Evolutionary conservation across 352 stramenopile genomes (phyloP).

Genomic region (Phytophthora pseudosyringae): DNA sequence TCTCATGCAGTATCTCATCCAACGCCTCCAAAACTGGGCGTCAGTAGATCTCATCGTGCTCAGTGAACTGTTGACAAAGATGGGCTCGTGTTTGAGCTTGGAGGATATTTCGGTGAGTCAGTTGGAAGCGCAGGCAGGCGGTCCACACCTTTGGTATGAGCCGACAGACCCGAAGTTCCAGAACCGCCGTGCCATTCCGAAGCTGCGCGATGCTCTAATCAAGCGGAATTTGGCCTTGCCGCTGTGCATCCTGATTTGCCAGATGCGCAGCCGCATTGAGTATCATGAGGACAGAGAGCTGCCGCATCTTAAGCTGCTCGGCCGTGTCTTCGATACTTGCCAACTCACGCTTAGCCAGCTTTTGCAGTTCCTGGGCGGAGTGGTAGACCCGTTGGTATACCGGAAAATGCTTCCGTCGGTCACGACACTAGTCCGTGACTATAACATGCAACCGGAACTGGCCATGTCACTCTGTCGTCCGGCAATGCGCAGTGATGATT

Average conservation of each 20-base stretch:
- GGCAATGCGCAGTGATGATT: slow-evolving; percentile 79
- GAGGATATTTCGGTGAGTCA: slow-evolving; percentile 88
- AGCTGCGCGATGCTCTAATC: slow-evolving; percentile 82
- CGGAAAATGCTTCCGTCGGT: slow-evolving; percentile 77
- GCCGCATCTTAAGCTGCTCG: slow-evolving; percentile 81
- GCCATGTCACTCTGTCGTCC: slow-evolving; percentile 83
- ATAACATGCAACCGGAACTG: slow-evolving; percentile 74
- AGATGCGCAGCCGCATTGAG: slow-evolving; percentile 88
- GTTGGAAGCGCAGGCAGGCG: slow-evolving; percentile 83
- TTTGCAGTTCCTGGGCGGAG: slow-evolving; percentile 83
- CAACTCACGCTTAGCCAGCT: slow-evolving; percentile 89
- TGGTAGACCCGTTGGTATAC: slow-evolving; percentile 75
- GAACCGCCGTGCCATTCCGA: slow-evolving; percentile 83
- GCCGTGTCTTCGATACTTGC: slow-evolving; percentile 82
- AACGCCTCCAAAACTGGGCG: slow-evolving; percentile 85
- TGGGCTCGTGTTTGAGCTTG: slow-evolving; percentile 87
- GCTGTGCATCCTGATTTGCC: slow-evolving; percentile 82
- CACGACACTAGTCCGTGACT: slow-evolving; percentile 68
- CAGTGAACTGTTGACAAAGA: slow-evolving; percentile 89
- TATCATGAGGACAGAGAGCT: slow-evolving; percentile 64
- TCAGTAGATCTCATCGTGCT: slow-evolving; percentile 87
- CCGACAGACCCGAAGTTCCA: slow-evolving; percentile 81
- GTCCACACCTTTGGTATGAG: slow-evolving; percentile 82
- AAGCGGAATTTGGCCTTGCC: slow-evolving; percentile 82
- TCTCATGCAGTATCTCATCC: slow-evolving; percentile 92